These are phyloP conservation scores for Phialemoniopsis sp. DNA, from an alignment of 2,329 filamentous ascomycete species.

Conservation along the genomic window DNA sequence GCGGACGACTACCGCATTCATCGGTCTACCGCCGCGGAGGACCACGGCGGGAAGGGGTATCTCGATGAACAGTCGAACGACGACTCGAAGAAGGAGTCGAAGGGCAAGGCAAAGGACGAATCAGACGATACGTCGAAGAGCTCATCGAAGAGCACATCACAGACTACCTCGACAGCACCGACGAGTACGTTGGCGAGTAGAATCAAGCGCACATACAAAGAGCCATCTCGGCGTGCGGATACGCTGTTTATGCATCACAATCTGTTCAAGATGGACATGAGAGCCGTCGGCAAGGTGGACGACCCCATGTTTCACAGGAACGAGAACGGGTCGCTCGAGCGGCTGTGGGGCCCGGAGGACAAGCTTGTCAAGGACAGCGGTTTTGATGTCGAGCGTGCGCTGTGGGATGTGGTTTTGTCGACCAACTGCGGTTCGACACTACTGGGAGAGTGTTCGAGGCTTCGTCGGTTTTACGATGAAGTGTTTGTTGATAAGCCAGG, in stretches of 20 bases:
- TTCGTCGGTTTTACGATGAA: too few species aligned
- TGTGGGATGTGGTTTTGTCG: conserved; percentile 24
- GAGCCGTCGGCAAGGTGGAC: conserved; percentile 13
- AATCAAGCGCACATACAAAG: too few species aligned
- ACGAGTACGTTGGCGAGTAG: too few species aligned
- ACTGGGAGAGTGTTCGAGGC: conserved; percentile 16
- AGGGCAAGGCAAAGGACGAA: too few species aligned
- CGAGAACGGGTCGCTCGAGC: conserved; percentile 12
- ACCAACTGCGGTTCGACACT: conserved; percentile 19
- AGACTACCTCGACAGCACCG: too few species aligned
- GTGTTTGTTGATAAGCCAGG: too few species aligned
- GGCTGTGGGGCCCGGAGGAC: conserved; percentile 22
- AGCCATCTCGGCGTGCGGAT: too few species aligned
- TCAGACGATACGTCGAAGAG: too few species aligned
- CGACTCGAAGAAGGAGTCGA: too few species aligned
- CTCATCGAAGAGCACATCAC: too few species aligned
- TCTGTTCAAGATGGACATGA: conserved; percentile 28
- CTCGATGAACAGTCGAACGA: too few species aligned
- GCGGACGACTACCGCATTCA: conserved; percentile 16
- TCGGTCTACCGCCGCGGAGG: not conserved
- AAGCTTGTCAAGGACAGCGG: conserved; percentile 17
- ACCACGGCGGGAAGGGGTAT: conserved; percentile 7
- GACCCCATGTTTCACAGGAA: conserved; percentile 12
- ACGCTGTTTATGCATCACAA: conserved; percentile 32
- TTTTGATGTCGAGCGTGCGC: conserved; percentile 24